phyloP scores from a whole-genome alignment of 768 basidiomycete genomes.

The Leucogyrophana mollusca region DNA sequence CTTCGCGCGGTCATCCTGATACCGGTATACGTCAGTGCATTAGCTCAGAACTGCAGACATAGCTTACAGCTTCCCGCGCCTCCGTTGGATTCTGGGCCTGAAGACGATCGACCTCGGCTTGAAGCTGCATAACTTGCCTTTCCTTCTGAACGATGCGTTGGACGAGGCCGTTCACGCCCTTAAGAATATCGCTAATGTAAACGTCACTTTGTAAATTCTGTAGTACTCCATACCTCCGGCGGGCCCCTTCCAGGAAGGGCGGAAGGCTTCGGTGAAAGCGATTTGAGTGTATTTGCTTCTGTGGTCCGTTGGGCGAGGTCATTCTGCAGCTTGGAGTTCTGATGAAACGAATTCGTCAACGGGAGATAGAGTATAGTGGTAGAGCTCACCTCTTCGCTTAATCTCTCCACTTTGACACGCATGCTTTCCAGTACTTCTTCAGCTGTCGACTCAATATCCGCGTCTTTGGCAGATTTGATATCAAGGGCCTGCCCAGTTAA shows the following conservation, averaged over 20 bases:
- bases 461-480: conserved; percentile 42
- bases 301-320: conserved; percentile 50
- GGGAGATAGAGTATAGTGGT: neutral
- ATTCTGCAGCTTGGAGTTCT: conserved; percentile 10
- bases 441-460: conserved; percentile 34
- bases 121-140: conserved; percentile 75
- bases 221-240: conserved; percentile 43
- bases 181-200: conserved; percentile 1
- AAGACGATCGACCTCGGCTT: conserved; percentile 65
- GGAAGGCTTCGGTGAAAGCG: conserved; percentile 41
- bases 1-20: conserved; percentile 69
- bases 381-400: conserved; percentile 60
- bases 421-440: conserved; percentile 63
- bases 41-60: too few relatives aligned
- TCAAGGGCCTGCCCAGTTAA: conserved; percentile 66
- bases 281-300: conserved; percentile 64
- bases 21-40: neutral
- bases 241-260: conserved; percentile 42
- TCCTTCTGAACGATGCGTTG: conserved; percentile 84
- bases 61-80: conserved; percentile 56
- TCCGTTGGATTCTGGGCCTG: conserved; percentile 59
- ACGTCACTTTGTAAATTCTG: too few relatives aligned
- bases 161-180: conserved; percentile 72
- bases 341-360: neutral
- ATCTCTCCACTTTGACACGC: conserved; percentile 56